Evolutionary conservation across 108 stramenopile genomes (phyloP).

Genomic region (Aurantiochytrium sp.): DNA sequence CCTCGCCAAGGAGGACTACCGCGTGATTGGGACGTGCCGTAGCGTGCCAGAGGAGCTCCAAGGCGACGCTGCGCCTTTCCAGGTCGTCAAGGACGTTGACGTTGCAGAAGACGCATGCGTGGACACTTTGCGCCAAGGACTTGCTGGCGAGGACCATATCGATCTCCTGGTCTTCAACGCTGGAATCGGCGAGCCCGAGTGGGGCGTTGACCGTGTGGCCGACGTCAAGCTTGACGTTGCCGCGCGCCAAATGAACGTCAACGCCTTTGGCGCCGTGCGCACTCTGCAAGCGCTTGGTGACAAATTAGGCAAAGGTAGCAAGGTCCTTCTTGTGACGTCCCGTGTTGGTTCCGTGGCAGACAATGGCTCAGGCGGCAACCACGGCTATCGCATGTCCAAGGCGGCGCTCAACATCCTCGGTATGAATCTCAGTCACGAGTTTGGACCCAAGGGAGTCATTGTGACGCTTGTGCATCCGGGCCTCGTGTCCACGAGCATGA

Average conservation of each 20-base stretch:
- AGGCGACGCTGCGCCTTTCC: neutral
- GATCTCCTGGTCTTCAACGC: neutral
- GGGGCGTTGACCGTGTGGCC: neutral
- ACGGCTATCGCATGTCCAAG: conserved; percentile 19
- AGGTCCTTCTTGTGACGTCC: conserved; percentile 3
- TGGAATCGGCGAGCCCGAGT: neutral
- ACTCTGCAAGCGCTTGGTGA: neutral
- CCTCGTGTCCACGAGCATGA: neutral
- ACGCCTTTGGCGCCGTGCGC: neutral
- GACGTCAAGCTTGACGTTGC: neutral
- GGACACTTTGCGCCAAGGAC: neutral
- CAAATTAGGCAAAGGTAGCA: neutral
- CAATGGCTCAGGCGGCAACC: neutral
- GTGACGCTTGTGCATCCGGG: neutral
- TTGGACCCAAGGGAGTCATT: neutral
- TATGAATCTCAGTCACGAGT: neutral
- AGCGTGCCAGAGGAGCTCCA: neutral
- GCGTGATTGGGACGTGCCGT: neutral
- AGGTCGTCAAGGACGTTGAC: neutral
- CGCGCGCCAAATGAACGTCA: neutral
- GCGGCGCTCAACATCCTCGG: conserved; percentile 1
- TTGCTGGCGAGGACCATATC: neutral
- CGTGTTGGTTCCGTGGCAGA: conserved; percentile 14
- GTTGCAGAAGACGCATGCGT: neutral
- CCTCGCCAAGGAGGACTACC: neutral